Percentiles rank a stretch among this genome's conserved stretches.
These are phyloP conservation scores for Solanum habrochaites DNA, from an alignment of 257 asterid genomes.

Conservation along the genomic window DNA sequence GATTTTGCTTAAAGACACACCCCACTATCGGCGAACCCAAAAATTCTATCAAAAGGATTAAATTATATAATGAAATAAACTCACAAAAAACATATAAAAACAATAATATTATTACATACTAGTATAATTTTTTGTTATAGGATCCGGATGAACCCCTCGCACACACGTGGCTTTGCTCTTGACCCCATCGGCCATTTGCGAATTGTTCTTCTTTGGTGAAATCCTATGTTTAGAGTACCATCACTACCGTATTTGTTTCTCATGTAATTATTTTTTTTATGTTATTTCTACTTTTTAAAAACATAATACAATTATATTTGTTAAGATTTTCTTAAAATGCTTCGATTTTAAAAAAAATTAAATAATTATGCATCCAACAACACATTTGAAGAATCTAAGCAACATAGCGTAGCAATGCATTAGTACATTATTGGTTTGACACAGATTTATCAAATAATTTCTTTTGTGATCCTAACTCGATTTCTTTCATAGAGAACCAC, in stretches of 20 bases:
- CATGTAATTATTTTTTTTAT: background rate
- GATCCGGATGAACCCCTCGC: background rate
- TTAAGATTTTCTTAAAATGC: background rate
- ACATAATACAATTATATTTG: background rate
- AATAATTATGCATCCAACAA: background rate
- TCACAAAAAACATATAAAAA: background rate
- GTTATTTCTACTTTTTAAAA: background rate
- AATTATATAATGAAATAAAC: background rate
- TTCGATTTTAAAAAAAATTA: background rate
- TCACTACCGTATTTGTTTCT: background rate
- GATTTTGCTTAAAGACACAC: background rate
- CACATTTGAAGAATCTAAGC: background rate
- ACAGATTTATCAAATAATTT: background rate
- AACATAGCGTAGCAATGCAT: background rate
- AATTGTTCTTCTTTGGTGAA: background rate
- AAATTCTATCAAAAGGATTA: background rate
- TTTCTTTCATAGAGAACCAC: background rate
- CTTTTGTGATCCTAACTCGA: background rate
- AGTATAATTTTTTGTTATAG: background rate
- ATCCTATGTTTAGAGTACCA: background rate
- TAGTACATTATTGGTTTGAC: background rate
- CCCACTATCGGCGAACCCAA: background rate
- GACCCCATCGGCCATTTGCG: background rate
- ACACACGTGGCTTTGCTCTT: background rate
- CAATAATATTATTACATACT: background rate